Base-by-base conservation (phyloP, 2,329 filamentous ascomycete genomes). In the Exserohilum turcica region DNA sequence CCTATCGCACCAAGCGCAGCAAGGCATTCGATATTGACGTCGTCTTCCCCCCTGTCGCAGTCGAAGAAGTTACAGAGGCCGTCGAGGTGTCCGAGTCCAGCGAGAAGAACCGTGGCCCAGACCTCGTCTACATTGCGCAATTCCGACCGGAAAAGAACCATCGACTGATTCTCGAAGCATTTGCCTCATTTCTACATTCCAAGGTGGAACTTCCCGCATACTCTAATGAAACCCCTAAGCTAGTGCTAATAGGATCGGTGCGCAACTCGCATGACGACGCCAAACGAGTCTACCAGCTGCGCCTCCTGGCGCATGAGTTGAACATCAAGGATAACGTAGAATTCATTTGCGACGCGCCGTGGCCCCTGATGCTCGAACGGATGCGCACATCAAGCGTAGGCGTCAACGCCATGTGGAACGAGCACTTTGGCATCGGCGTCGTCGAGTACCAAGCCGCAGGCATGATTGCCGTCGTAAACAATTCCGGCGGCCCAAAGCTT, bases 401-500 rank as follows among this genome's bases (percentile, higher is more conserved):
- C 43, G 92, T 96, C 27, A 99, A 99, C 66, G 91, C 90, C 68
- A 99, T 99, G 94, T 99, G 94, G 93, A 97, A 97, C 73, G 94
- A 99, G 78, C 94, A 99, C 75, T 99, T 99, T 72, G 94, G 94
- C 18, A 99, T 99, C 54, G 94, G 94, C 1, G 92, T 97, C 13
- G 94, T 99, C 35, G 94, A 99, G 79, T 99, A 97, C 71, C 92
- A 97, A 72, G 94, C 94, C 3, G 94, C 94, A 0, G 94, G 94
- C 1, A 79, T 99, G 52, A 92, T 99, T 52, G 87, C 89, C 5
- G 92, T 99, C 0, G 94, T 97, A 7, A 94, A 99, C 67, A 82
- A 97, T 74, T 94, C 90, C 44, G 94, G 93, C 7, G 94, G 94
- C 0, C 94, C 94, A 2, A 96, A 94, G 76, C 77, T 91, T 57